phyloP scores from a whole-genome alignment of 164 flowering plant genomes.

The Cinnamomum chago region DNA sequence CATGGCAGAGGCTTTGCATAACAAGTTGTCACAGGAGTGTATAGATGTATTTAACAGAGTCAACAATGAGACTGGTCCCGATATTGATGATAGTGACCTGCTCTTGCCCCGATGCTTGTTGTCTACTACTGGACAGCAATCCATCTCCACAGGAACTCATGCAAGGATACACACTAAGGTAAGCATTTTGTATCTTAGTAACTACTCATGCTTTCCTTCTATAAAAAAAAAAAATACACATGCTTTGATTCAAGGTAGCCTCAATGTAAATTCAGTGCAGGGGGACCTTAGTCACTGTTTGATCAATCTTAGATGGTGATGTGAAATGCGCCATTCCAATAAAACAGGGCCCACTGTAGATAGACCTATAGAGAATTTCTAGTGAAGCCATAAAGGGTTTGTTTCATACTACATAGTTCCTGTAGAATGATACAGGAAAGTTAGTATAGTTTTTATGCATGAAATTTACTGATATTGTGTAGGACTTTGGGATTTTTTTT shows the following conservation, averaged over 20 bases:
- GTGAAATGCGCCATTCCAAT: neutral
- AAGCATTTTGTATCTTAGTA: neutral
- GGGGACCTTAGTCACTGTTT: neutral
- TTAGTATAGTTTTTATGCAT: neutral
- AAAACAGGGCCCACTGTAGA: neutral
- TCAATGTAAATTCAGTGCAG: neutral
- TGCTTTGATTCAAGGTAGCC: neutral
- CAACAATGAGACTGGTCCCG: slow-evolving; percentile 20
- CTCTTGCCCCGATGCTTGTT: slow-evolving; percentile 26
- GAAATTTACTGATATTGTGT: too few species aligned
- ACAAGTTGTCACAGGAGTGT: slow-evolving; percentile 22
- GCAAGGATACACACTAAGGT: slow-evolving; percentile 23
- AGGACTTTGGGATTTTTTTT: neutral
- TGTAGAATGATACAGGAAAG: neutral
- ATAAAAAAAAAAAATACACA: too few species aligned
- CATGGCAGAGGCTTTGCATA: slow-evolving; percentile 15
- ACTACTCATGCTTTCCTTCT: too few species aligned
- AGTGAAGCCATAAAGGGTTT: neutral
- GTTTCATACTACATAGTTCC: neutral
- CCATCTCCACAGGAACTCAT: slow-evolving; percentile 14
- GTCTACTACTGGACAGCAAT: slow-evolving; percentile 9
- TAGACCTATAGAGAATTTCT: neutral
- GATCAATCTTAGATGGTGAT: neutral
- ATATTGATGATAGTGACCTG: slow-evolving; percentile 19
- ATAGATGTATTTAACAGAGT: slow-evolving; percentile 29